Base-by-base conservation (phyloP, 2,329 filamentous ascomycete genomes). In the Cryphonectria radicalis region DNA sequence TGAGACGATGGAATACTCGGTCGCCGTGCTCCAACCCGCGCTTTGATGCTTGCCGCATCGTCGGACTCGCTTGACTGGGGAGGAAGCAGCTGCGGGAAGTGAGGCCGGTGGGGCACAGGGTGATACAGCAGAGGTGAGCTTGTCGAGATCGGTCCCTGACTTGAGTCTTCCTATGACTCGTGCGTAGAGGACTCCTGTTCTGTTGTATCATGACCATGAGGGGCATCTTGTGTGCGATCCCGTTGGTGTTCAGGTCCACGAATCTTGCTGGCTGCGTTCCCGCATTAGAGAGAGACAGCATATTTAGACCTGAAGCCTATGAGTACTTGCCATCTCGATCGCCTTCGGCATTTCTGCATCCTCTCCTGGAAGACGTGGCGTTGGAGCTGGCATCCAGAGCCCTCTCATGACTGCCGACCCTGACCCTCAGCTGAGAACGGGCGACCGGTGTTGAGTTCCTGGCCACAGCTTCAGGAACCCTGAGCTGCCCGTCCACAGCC, bases 331-430 rank as follows among this genome's bases (percentile, higher is more conserved):
- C 72, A 13, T 14, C 10, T 55, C 14, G 22, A 19, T 25, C 22
- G 0, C 62, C 28, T 14, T n/a, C n/a, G 22, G 37, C 43, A 67
- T 25, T 22, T 62, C 60, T 19, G 32, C n/a, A 62, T 19, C 70
- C 69, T n/a, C 60, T 35, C 55, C 64, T 67, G 53, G 35, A 55
- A 32, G 59, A 32, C 25, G 67, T 72, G 46, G 67, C 60, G 65
- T 63, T 74, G 17, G 75, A 76, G 25, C 71, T 74, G n/a, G 66
- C 74, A 11, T 74, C 75, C 4, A 76, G 72, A 7, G 71, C 71
- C 63, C 78, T 79, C 64, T 80, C 78, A 68, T 79, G 78, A 57
- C 78, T 81, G 11, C 81, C 81, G 62, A 83, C 77, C 40, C 76
- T 78, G 37, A 83, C 77, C 59, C 67, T 79, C 32, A 82, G 73